Conservation (phyloP, 148 eudicot genomes). For the Amaranthus hypochondriacus region DNA sequence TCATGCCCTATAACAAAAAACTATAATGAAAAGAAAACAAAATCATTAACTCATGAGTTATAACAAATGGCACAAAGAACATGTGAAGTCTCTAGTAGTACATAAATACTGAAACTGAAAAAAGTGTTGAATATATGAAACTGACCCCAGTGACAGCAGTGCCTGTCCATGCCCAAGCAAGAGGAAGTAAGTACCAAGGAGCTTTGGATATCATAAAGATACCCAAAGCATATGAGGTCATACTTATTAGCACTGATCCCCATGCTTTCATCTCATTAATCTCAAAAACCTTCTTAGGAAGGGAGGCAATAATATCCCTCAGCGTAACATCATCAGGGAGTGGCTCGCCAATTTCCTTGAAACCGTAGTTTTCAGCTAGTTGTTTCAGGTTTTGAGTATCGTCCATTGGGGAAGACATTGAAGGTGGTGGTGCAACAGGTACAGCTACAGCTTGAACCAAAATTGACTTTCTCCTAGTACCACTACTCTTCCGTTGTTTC, state of each 20-base stretch:
- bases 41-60: constrained; percentile 16
- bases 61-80: constrained; percentile 2
- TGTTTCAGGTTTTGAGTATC: constrained; percentile 51
- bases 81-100: not conserved
- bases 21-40: constrained; percentile 38
- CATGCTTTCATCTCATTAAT: constrained; percentile 81
- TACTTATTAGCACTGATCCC: constrained; percentile 72
- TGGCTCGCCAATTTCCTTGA: constrained; percentile 79
- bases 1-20: constrained; percentile 97
- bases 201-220: constrained; percentile 76
- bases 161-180: constrained; percentile 98
- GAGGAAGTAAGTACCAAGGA: constrained; percentile 94
- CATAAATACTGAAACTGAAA: not conserved
- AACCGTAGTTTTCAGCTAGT: constrained; percentile 68
- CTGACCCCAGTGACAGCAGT: constrained; percentile 92
- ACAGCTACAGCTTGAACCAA: constrained; percentile 54
- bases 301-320: constrained; percentile 60
- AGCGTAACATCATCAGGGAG: constrained; percentile 77
- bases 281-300: constrained; percentile 91
- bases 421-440: constrained; percentile 45
- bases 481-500: constrained; percentile 21
- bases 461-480: constrained; percentile 26
- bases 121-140: constrained; percentile 8
- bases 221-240: constrained; percentile 79
- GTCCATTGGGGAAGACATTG: constrained; percentile 40